These are phyloP conservation scores for Mycosphaerelloides madeirae DNA, from an alignment of 2,329 filamentous ascomycete genomes.

Conservation along the genomic window DNA sequence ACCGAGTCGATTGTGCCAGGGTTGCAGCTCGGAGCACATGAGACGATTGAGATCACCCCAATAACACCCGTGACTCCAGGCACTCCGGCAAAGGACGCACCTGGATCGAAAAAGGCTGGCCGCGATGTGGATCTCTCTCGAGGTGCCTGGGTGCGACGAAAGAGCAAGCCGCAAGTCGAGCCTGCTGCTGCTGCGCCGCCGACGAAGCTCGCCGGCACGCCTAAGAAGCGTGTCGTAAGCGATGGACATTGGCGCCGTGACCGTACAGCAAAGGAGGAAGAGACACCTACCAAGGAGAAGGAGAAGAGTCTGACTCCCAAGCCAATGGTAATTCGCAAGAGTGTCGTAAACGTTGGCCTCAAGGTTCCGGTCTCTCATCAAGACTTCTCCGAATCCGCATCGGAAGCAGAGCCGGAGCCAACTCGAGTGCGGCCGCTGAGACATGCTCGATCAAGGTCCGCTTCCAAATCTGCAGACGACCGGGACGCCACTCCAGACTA, in stretches of 20 bases:
- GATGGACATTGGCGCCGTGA: slow-evolving; percentile 72
- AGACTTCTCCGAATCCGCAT: slow-evolving; percentile 26
- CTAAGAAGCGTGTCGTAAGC: slow-evolving; percentile 88
- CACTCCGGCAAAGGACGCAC: slow-evolving; percentile 5
- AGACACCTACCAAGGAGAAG: slow-evolving; percentile 9
- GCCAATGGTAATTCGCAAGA: slow-evolving; percentile 26
- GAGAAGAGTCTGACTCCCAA: slow-evolving; percentile 27
- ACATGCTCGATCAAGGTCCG: slow-evolving; percentile 20
- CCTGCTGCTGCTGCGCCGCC: slow-evolving; percentile 37
- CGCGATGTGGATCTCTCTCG: slow-evolving; percentile 30
- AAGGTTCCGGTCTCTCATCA: slow-evolving; percentile 31
- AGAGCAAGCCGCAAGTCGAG: slow-evolving; percentile 34
- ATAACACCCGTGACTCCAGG: slow-evolving; percentile 5
- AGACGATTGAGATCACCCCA: slow-evolving; percentile 1
- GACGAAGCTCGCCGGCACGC: slow-evolving; percentile 54
- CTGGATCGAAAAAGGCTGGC: slow-evolving; percentile 18
- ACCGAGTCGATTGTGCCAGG: slow-evolving; percentile 9
- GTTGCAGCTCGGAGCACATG: slow-evolving; percentile 13
- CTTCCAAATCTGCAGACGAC: slow-evolving; percentile 20
- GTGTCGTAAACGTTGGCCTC: slow-evolving; percentile 30
- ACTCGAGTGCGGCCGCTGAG: slow-evolving; percentile 21
- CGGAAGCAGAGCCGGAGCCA: slow-evolving; percentile 20
- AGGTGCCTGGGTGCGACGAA: slow-evolving; percentile 34
- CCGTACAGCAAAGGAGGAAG: slow-evolving; percentile 20
- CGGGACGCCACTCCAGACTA: slow-evolving; percentile 27